phyloP scores from a whole-genome alignment of 306 rosid genomes.

The Prunus dulcis region DNA sequence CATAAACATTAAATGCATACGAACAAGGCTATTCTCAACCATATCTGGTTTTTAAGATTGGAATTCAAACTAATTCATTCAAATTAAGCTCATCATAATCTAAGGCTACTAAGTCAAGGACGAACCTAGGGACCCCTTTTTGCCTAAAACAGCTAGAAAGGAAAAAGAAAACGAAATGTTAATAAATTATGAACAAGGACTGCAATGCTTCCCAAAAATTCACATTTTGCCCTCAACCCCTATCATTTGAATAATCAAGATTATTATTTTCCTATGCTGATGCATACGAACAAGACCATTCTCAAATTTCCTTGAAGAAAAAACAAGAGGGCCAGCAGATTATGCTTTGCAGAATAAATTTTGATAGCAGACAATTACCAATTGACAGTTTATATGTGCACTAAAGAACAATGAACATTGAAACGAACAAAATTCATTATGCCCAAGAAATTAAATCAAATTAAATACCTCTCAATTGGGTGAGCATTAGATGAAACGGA shows the following conservation, averaged over 20 bases:
- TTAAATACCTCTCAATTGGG: constrained; percentile 8
- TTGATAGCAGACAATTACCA: too few species aligned
- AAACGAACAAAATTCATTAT: background rate
- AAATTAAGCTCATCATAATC: background rate
- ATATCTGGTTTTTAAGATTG: background rate
- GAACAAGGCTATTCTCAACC: background rate
- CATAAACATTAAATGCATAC: background rate
- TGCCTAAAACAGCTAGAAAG: background rate
- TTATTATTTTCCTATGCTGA: background rate
- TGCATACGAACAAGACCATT: background rate
- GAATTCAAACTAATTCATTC: background rate
- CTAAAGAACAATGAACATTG: too few species aligned
- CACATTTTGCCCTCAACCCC: background rate
- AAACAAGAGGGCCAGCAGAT: background rate
- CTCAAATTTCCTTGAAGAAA: background rate
- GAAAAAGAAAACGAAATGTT: background rate
- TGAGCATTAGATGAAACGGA: constrained; percentile 18
- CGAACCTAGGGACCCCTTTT: too few species aligned
- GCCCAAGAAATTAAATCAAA: background rate
- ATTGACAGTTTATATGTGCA: too few species aligned
- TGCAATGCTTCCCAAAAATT: background rate
- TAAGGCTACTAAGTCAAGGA: too few species aligned
- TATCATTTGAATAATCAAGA: background rate
- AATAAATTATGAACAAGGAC: background rate
- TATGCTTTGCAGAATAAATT: background rate